Conservation (phyloP, 2,329 filamentous ascomycete genomes). For the Curvularia spicifera region DNA sequence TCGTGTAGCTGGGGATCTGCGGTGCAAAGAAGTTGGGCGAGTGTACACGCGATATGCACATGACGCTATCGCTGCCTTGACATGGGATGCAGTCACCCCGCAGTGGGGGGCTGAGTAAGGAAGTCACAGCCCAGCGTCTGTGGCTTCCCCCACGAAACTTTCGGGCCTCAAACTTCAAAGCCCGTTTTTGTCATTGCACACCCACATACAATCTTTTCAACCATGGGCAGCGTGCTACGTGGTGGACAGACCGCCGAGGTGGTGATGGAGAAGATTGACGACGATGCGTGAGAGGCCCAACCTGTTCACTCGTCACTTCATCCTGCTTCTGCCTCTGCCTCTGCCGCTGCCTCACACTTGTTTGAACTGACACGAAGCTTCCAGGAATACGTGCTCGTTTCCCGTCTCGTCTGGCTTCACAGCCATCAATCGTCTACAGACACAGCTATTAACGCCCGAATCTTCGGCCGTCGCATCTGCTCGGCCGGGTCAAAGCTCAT, state of each 20-base stretch:
- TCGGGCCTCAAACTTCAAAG: not conserved
- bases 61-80: conserved; percentile 30
- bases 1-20: not conserved
- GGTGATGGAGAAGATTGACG: conserved; percentile 14
- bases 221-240: conserved; percentile 13
- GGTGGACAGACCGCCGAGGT: conserved; percentile 10
- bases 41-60: conserved; percentile 22
- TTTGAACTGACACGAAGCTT: conserved; percentile 10
- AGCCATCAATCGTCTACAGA: conserved; percentile 31
- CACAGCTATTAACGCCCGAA: conserved; percentile 20
- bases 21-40: not conserved
- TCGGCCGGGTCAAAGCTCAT: conserved; percentile 13
- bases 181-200: conserved; percentile 1
- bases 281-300: conserved; percentile 34
- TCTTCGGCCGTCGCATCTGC: conserved; percentile 11
- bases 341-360: not conserved
- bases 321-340: conserved; percentile 1
- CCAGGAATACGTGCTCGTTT: conserved; percentile 4
- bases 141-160: conserved; percentile 6
- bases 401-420: conserved; percentile 30
- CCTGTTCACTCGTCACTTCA: conserved; percentile 18
- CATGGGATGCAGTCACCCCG: conserved; percentile 26
- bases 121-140: conserved; percentile 13
- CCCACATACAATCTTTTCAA: not conserved
- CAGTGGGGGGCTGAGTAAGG: conserved; percentile 32